Conservation (phyloP, 495 filamentous ascomycete species). For the Daldinia vernicosa region DNA sequence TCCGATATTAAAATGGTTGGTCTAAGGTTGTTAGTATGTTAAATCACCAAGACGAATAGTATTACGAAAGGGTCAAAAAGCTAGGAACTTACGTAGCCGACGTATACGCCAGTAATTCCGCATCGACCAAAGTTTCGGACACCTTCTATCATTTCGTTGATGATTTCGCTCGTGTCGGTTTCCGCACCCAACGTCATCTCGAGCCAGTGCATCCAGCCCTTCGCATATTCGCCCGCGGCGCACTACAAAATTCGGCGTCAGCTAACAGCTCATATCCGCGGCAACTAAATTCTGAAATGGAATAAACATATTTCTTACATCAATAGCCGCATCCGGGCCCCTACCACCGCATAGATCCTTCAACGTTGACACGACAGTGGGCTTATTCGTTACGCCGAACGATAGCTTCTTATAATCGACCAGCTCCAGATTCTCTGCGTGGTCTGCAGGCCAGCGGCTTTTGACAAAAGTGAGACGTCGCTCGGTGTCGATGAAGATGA, state of each 20-base stretch:
- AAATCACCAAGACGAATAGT: neutral
- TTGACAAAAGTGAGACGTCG: constrained; percentile 76
- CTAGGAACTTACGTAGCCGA: constrained; percentile 72
- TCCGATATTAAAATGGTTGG: constrained; percentile 84
- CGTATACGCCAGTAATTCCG: constrained; percentile 84
- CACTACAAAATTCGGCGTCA: constrained; percentile 52
- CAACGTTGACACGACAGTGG: constrained; percentile 72
- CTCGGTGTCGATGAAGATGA: constrained; percentile 85
- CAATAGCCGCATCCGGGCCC: constrained; percentile 80
- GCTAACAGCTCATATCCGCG: neutral
- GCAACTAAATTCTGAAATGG: neutral
- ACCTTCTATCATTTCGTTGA: constrained; percentile 87
- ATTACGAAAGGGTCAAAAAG: neutral
- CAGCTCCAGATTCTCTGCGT: constrained; percentile 52
- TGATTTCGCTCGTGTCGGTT: constrained; percentile 84
- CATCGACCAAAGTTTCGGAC: constrained; percentile 78
- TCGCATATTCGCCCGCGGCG: constrained; percentile 84
- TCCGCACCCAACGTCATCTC: constrained; percentile 78
- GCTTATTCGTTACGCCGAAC: constrained; percentile 56
- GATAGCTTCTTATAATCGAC: constrained; percentile 59
- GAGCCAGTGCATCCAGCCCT: constrained; percentile 81
- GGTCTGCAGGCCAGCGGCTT: constrained; percentile 62
- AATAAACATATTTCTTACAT: constrained; percentile 46
- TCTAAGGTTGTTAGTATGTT: constrained; percentile 53
- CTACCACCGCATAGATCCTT: constrained; percentile 73